Percentiles rank a stretch among this genome's conserved stretches.
phyloP scores from a whole-genome alignment of 345 rosid genomes.

The Hibiscus tridactylites region DNA sequence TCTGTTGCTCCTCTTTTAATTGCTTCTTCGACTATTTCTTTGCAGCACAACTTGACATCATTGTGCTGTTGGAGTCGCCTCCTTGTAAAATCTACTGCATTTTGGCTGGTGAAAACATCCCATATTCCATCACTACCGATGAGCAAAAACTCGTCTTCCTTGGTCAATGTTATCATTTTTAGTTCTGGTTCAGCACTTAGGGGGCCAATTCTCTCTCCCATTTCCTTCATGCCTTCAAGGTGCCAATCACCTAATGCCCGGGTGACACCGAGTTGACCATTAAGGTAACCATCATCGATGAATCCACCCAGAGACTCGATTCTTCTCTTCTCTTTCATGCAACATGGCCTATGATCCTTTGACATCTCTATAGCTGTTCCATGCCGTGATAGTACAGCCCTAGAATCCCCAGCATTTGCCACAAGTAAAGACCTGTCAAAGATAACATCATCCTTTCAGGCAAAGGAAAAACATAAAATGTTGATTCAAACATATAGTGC shows the following conservation, averaged over 20 bases:
- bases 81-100: conserved; percentile 66
- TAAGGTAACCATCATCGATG: conserved; percentile 58
- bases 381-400: conserved; percentile 60
- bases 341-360: conserved; percentile 62
- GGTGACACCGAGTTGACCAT: conserved; percentile 61
- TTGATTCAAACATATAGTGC: neutral
- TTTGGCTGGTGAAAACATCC: conserved; percentile 74
- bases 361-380: conserved; percentile 73
- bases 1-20: conserved; percentile 48
- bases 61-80: conserved; percentile 69
- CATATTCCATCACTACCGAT: conserved; percentile 82
- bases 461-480: neutral
- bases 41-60: conserved; percentile 56
- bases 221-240: conserved; percentile 58
- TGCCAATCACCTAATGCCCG: conserved; percentile 85
- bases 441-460: neutral
- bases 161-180: conserved; percentile 39
- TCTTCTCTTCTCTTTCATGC: conserved; percentile 44
- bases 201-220: conserved; percentile 37
- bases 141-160: conserved; percentile 76
- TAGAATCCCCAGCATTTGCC: conserved; percentile 93
- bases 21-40: conserved; percentile 73
- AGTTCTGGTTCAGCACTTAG: conserved; percentile 84
- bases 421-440: conserved; percentile 56
- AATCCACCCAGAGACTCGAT: conserved; percentile 63